Evolutionary conservation across 1,139 yeast species (phyloP), one percentile per base, ranked within the genome.

Genomic region (Candida pseudoviswanathii): DNA sequence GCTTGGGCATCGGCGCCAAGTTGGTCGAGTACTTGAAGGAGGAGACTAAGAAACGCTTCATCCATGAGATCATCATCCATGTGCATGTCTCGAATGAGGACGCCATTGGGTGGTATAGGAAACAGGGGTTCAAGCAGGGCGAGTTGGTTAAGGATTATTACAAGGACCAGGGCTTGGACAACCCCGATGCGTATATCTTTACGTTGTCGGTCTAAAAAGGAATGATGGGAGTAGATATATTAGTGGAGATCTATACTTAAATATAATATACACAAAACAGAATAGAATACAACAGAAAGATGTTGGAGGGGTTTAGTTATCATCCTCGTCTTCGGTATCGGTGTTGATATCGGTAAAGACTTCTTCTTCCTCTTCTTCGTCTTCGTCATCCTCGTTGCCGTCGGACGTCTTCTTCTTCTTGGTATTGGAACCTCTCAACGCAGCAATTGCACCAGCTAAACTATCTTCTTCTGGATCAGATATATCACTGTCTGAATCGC

Each of bases 391-490:
- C 9, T 66, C 74, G 37, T 64, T 64, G 8, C 63, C 59, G 46
- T 61, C 54, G 6, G 56, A 57, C 33, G 45, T 44, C 46, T 50
- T 50, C 37, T 48, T 47, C 10, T 49, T 47, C 53, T 71, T 73
- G 10, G 77, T 82, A 10, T 70, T 65, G 41, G 75, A 79, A 37
- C 87, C 87, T 58, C 82, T 78, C 63, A 84, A 65, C 31, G 81
- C 78, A 25, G 88, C 86, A 66, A 84, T 68, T 2, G 87, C 86
- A 38, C 86, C 87, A 11, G 86, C 87, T 52, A 84, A 64, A 5
- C 85, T 72, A 60, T 83, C 88, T 61, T 82, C 88, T 51, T 80
- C 84, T 4, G 86, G 85, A 52, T 80, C 85, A 34, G 86, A 84
- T 50, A 84, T 81, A 58, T 81, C 88, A 54, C 73, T 67, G 51